A percentile compares a stretch with the other conserved stretches of the same genome.
Evolutionary conservation across 495 filamentous ascomycete species (phyloP).

Genomic region (Cercophora samala): DNA sequence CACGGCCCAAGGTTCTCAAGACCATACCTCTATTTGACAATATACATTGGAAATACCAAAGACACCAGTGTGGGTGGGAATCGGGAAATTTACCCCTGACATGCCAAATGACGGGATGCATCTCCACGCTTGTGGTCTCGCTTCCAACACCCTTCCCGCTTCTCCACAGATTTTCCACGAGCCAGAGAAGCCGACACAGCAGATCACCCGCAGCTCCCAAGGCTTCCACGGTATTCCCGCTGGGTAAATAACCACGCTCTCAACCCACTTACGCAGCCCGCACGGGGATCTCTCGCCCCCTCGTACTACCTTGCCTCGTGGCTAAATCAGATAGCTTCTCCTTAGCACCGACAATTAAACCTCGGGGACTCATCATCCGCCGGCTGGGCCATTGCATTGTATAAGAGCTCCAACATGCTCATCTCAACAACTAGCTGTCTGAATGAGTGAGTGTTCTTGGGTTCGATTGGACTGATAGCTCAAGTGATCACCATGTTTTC

Average conservation of each 20-base stretch:
- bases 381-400: not conserved
- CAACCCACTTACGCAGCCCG: not conserved
- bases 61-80: not conserved
- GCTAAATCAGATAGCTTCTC: conserved; percentile 22
- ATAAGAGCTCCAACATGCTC: conserved; percentile 8
- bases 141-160: not conserved
- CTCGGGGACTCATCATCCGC: conserved; percentile 27
- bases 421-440: conserved; percentile 3
- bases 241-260: conserved; percentile 19
- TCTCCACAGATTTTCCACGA: conserved; percentile 1
- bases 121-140: not conserved
- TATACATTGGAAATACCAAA: not conserved
- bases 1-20: not conserved
- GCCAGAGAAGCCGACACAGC: not conserved
- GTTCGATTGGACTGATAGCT: not conserved
- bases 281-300: not conserved
- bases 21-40: not conserved
- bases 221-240: conserved; percentile 2
- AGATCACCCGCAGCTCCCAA: conserved; percentile 1
- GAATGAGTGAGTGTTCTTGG: not conserved
- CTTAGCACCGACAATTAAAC: conserved; percentile 20
- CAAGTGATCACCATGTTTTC: conserved; percentile 9
- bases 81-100: not conserved
- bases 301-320: conserved; percentile 14
- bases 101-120: not conserved